Base-by-base conservation (phyloP, 169 alveolate species). In the Plasmodium vivax region DNA sequence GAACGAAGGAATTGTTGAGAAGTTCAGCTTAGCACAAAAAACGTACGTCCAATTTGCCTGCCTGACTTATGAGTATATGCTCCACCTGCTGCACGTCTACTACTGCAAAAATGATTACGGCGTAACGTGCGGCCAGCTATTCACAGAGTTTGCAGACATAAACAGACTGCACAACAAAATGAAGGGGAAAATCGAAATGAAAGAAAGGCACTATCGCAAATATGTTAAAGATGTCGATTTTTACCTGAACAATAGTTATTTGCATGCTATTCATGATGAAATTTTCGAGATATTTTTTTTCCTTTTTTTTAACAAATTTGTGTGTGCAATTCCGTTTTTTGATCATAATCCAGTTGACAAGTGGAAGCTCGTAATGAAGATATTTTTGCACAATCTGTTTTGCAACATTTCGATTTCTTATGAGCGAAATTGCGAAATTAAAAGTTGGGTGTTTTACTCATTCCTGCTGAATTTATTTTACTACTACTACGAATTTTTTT, bases 391-490 rank as follows among this genome's bases (percentile, higher is more conserved):
- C 58, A 62, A 14, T 82, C 51, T 92, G 14, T 92, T 83, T 82
- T 62, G 54, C 38, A 82, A 92, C 43, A 36, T 82, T 36, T 82
- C 95, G 5, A 19, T 54, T 32, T 82, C 75, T 54, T 72, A 75
- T 77, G 81, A 92, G 23, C 47, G 68, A 30, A 71, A 14, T 16
- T 71, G 23, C 36, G 77, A 45, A 43, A 72, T 92, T 56, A 36
- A 82, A 34, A 54, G 72, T 32, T 72, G 83, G 32, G 77, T 92
- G 41, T 92, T 92, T 82, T 82, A 82, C 82, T 92, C 95, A 19
- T 92, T 92, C 83, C 72, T 92, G 72, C 45, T 92, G 62, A 92
- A 92, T 82, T 32, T 82, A 41, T 92, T 92, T 92, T 92, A 92
- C 82, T 92, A 82, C 54, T 92, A 82, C 23, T 82, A 82, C 68